Evolutionary conservation across 371 early-diverging fungal species (phyloP).

Genomic region (Ordospora pajunii): DNA sequence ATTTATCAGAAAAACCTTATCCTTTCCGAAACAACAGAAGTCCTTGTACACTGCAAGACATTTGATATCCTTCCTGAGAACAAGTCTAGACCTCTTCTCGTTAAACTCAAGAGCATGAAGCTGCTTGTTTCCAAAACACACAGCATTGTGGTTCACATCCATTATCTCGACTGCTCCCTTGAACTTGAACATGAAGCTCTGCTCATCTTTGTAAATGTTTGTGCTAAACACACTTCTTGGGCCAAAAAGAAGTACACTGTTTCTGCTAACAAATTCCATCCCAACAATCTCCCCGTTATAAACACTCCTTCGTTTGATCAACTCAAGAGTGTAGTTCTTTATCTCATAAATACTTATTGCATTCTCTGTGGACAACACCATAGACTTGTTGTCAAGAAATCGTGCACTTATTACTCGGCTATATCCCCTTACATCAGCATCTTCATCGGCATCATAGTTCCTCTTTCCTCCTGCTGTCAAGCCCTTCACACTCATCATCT

Average conservation of each 20-base stretch:
- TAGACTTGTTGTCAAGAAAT: constrained; percentile 8
- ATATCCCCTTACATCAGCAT: not conserved
- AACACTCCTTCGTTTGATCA: constrained; percentile 1
- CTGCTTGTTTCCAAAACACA: not conserved
- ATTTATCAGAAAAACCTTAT: not conserved
- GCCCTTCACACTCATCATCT: not conserved
- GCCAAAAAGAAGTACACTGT: not conserved
- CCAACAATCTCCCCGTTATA: constrained; percentile 7
- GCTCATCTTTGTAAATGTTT: constrained; percentile 16
- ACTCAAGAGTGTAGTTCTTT: not conserved
- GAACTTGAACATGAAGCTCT: constrained; percentile 14
- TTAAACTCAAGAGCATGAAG: not conserved
- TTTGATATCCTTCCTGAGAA: not conserved
- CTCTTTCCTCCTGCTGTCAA: not conserved
- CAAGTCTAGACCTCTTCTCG: not conserved
- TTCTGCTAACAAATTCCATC: constrained; percentile 15
- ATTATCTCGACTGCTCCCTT: not conserved
- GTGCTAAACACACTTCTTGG: not conserved
- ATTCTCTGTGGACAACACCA: not conserved
- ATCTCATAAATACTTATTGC: not conserved
- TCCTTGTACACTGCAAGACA: not conserved
- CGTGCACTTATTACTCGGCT: not conserved
- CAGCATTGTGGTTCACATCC: not conserved
- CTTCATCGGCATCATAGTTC: not conserved
- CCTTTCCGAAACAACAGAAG: constrained; percentile 2